Base-by-base conservation (phyloP, 2,329 filamentous ascomycete species). In the Ophiostoma angusticollis region DNA sequence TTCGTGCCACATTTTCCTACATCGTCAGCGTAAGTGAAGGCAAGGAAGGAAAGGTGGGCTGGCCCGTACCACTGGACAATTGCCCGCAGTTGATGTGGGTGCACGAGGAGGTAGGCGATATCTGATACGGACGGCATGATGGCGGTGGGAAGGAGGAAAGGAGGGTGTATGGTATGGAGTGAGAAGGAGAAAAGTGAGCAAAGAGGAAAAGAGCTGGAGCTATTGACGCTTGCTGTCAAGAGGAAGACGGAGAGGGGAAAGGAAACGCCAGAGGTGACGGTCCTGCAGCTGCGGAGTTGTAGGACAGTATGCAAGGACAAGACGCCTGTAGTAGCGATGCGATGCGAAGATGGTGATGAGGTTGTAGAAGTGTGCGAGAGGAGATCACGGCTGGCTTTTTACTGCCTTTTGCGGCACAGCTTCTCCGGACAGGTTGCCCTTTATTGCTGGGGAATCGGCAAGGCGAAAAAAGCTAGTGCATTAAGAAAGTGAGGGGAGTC, bases 1-100 rank as follows among this genome's bases (percentile, higher is more conserved):
- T 47, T 93, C 85, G 65, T 96, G 91, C 86, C 87, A 96, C 51
- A 93, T 66, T 66, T 93, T 94, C 86, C 86, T 94, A 54, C 1
- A 17, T 5, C n/a, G 5, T 21, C 9, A 35, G 27, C 1, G 16
- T 7, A 14, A 25, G 28, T 9, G 14, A 21, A 3, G 19, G n/a
- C 22, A 31, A 21, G 6, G 12, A n/a, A 28, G 29, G 40, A 54
- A 13, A 17, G 16, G 17, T 34, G 16, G 6, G n/a, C 18, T 6
- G 14, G n/a, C 66, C 7, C 39, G 50, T 68, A 91, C 86, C 86
- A 94, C 78, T 94, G 86, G 46, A 93, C 69, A 47, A 94, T 85
- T 33, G 81, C 70, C 54, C 84, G 78, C 57, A 94, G 64, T 64
- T 94, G 72, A 49, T 69, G 70, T 25, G 84, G 81, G 61, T 93